These are phyloP conservation scores for Corchorus olitorius DNA, from an alignment of 345 rosid species.

Conservation along the genomic window DNA sequence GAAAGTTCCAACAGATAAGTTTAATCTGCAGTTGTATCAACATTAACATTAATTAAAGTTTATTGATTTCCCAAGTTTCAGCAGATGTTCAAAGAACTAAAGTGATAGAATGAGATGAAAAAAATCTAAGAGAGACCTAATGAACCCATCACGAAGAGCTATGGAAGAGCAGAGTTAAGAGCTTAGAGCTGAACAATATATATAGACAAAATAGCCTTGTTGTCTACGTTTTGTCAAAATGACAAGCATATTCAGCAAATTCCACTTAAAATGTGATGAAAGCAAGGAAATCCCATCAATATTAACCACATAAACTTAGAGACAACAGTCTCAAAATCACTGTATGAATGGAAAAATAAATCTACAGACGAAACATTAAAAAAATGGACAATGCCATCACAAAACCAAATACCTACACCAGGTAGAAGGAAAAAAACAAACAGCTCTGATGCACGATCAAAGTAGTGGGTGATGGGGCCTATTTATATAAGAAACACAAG, in stretches of 20 bases:
- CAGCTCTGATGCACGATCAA: constrained; percentile 27
- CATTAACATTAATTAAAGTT: not conserved
- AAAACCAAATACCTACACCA: constrained; percentile 22
- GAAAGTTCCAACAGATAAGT: not conserved
- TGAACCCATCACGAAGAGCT: constrained; percentile 30
- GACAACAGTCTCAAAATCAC: constrained; percentile 19
- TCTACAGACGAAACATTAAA: not conserved
- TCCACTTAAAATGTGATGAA: constrained; percentile 27
- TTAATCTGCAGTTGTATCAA: not conserved
- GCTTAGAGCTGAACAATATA: constrained; percentile 17
- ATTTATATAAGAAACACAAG: constrained; percentile 35
- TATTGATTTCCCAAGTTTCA: not conserved
- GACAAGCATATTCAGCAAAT: constrained; percentile 30
- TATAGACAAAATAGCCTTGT: constrained; percentile 9
- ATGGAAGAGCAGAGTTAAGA: constrained; percentile 15
- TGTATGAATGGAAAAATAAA: not conserved
- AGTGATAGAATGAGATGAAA: not conserved
- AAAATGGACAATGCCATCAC: not conserved
- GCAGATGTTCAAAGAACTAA: not conserved
- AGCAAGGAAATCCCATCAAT: constrained; percentile 30
- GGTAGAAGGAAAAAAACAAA: constrained; percentile 13
- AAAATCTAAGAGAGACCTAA: constrained; percentile 25
- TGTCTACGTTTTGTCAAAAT: constrained; percentile 2
- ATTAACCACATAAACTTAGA: constrained; percentile 28
- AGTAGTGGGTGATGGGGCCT: constrained; percentile 5